Base-by-base conservation (phyloP, 306 rosid species). In the Neltuma alba region DNA sequence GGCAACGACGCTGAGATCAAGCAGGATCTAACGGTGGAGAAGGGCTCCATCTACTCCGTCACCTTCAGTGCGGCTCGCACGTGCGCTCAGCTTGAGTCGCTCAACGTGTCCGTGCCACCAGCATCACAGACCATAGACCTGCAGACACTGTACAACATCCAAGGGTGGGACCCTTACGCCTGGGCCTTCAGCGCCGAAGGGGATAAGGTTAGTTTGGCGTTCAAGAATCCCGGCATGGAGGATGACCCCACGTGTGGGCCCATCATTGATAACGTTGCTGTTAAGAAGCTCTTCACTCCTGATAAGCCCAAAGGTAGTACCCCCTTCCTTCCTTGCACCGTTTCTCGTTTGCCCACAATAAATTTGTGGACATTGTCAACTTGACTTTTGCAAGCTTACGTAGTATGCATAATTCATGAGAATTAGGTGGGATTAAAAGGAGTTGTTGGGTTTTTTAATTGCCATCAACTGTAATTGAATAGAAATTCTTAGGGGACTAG, bases 211-310 rank as follows among this genome's bases (percentile, higher is more conserved):
- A 74, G 54, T 48, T 64, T 96, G 86, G 91, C 81, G 2, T 96
- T 96, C 72, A 87, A 83, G 85, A 96, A 96, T 42, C 88, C 93
- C 0, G 99, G 99, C 0, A 96, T 96, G 99, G 99, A 92, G 87
- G 99, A 95, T 66, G 98, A 95, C 91, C 99, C 99, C 72, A 91
- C 98, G 0, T 95, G 99, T 81, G 99, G 99, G 16, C 98, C 99
- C 87, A 91, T 95, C 78, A 83, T 95, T 28, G 98, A 92, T 38
- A 94, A 89, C 23, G 77, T 95, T 72, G 93, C 99, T 0, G 84
- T 92, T 31, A 95, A 95, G 89, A 95, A 91, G 77, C 91, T 92
- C 25, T 95, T 95, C 82, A 81, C 91, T 2, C 97, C 99, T 1
- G 91, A 89, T 36, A 79, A 85, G 9, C 94, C 92, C 84, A 91